These are phyloP conservation scores for Sporisorium reilianum DNA, from an alignment of 1,284 basidiomycete genomes.

Conservation along the genomic window DNA sequence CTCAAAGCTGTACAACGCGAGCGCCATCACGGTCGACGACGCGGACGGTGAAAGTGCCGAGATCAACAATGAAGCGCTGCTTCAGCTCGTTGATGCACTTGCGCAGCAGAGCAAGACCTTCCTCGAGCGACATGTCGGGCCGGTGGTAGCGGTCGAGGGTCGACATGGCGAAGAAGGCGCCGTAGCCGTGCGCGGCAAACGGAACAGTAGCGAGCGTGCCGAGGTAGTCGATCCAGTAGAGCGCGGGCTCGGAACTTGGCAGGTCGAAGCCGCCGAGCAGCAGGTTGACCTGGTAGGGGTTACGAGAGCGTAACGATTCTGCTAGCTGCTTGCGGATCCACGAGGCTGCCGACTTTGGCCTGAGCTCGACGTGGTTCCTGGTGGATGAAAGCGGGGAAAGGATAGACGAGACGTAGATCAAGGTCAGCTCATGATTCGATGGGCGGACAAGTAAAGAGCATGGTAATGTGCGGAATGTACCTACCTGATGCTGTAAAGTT, in stretches of 20 bases:
- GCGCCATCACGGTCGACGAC: constrained; percentile 91
- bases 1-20: constrained; percentile 74
- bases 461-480: constrained; percentile 44
- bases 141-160: constrained; percentile 85
- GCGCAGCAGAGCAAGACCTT: constrained; percentile 84
- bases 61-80: constrained; percentile 79
- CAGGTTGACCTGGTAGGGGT: constrained; percentile 91
- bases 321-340: constrained; percentile 95
- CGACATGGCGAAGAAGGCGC: constrained; percentile 89
- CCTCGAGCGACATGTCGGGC: constrained; percentile 83
- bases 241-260: constrained; percentile 74
- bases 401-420: background rate
- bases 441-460: background rate
- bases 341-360: constrained; percentile 88
- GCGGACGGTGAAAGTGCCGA: constrained; percentile 86
- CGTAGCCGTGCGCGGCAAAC: constrained; percentile 95
- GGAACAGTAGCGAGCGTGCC: constrained; percentile 90
- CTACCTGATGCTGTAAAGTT: constrained; percentile 92
- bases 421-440: constrained; percentile 2
- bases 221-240: constrained; percentile 97
- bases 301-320: constrained; percentile 85
- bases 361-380: constrained; percentile 79
- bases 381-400: background rate
- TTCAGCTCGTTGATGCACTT: constrained; percentile 90
- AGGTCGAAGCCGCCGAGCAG: constrained; percentile 92